These are phyloP conservation scores for Ophiostoma australiae DNA, from an alignment of 2,329 filamentous ascomycete genomes.

Conservation along the genomic window DNA sequence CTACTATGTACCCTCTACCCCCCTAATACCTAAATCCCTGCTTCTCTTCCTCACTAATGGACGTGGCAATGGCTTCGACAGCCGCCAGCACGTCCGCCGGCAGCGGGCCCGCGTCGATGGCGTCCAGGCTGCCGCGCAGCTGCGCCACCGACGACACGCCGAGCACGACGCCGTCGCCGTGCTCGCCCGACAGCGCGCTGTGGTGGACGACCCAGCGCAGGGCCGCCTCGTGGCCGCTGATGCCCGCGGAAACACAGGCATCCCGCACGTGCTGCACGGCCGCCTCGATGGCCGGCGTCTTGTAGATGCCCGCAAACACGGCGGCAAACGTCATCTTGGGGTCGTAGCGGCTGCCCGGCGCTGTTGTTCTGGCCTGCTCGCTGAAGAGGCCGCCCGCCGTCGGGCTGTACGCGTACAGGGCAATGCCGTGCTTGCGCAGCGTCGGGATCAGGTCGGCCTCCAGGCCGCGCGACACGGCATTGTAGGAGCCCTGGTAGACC, in stretches of 20 bases:
- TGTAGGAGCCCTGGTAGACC: conserved; percentile 41
- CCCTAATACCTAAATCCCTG: background rate
- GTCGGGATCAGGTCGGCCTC: conserved; percentile 38
- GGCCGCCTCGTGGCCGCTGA: conserved; percentile 39
- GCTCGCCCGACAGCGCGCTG: conserved; percentile 32
- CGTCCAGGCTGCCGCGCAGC: conserved; percentile 35
- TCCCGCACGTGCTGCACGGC: conserved; percentile 31
- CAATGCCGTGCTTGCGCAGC: conserved; percentile 35
- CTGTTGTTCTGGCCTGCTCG: conserved; percentile 18
- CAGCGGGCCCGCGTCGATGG: conserved; percentile 38
- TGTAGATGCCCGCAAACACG: conserved; percentile 31
- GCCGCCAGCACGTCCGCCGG: conserved; percentile 33
- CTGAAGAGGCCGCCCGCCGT: conserved; percentile 25
- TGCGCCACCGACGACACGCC: conserved; percentile 35
- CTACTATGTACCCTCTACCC: too few relatives aligned
- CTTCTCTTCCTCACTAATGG: conserved; percentile 17
- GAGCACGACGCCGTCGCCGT: conserved; percentile 38
- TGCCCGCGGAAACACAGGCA: conserved; percentile 34
- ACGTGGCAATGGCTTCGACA: background rate
- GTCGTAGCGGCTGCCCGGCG: background rate
- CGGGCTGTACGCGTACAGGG: conserved; percentile 37
- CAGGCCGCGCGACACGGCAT: conserved; percentile 36
- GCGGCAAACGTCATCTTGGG: conserved; percentile 29
- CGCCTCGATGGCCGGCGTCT: conserved; percentile 31
- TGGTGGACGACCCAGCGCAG: conserved; percentile 41